A percentile compares a stretch with the other conserved stretches of the same genome.
These are phyloP conservation scores for Inosperma sp. DNA, from an alignment of 768 basidiomycete species.

Conservation along the genomic window DNA sequence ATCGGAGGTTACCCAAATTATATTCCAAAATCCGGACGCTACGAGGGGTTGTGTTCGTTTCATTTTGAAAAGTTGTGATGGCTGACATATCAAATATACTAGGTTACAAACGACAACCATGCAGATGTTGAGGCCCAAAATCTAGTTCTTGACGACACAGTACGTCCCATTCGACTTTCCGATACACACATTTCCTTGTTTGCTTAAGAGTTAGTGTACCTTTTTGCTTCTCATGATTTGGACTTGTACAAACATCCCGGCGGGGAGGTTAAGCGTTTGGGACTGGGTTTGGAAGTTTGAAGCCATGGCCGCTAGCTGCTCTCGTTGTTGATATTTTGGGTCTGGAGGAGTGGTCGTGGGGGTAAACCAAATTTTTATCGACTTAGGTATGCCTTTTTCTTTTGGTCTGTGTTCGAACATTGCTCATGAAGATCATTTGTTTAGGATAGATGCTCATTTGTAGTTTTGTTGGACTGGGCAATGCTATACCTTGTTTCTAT, in stretches of 20 bases:
- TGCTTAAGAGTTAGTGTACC: background rate
- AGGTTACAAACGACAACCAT: conserved; percentile 86
- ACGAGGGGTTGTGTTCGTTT: conserved; percentile 54
- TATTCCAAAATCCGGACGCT: conserved; percentile 81
- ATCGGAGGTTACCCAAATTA: conserved; percentile 76
- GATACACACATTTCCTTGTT: background rate
- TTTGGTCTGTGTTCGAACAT: no score
- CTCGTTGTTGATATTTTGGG: conserved; percentile 54
- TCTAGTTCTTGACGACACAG: conserved; percentile 69
- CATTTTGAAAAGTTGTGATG: no score
- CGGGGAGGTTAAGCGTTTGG: conserved; percentile 74
- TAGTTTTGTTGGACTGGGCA: no score
- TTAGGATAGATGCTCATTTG: no score
- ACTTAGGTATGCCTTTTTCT: no score
- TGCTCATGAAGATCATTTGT: background rate
- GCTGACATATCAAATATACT: background rate
- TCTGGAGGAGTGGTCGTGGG: conserved; percentile 45
- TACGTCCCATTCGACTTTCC: conserved; percentile 30
- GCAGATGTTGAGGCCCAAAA: conserved; percentile 84
- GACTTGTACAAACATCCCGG: conserved; percentile 61
- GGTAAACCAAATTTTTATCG: no score
- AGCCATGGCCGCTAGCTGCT: conserved; percentile 63
- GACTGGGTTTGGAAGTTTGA: conserved; percentile 58
- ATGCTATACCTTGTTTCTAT: no score
- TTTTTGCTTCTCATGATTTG: conserved; percentile 58